Evolutionary conservation across 192 early-diverging fungal species (phyloP).

Genomic region (Umbelopsis vinacea): DNA sequence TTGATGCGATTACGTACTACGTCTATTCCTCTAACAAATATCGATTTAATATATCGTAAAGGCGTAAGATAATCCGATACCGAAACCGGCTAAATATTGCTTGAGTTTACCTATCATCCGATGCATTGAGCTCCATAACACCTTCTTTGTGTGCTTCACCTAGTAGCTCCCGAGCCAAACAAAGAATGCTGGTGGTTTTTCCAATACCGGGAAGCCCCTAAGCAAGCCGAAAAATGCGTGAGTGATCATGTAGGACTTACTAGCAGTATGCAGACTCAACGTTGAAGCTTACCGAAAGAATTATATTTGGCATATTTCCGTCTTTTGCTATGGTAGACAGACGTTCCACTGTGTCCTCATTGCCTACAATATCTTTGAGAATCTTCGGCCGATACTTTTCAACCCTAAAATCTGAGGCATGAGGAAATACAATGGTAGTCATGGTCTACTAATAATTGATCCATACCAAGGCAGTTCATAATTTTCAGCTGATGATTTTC

Average conservation of each 20-base stretch:
- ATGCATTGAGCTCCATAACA: slow-evolving; percentile 97
- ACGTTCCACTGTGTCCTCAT: slow-evolving; percentile 87
- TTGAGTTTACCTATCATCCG: slow-evolving; percentile 83
- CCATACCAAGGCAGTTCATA: slow-evolving; percentile 9
- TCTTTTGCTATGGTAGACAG: slow-evolving; percentile 84
- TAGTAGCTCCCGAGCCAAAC: slow-evolving; percentile 88
- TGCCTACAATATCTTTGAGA: slow-evolving; percentile 93
- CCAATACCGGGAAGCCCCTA: slow-evolving; percentile 95
- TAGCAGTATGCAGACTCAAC: background rate
- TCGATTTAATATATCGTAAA: background rate
- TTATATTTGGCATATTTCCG: slow-evolving; percentile 96
- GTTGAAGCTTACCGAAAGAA: slow-evolving; percentile 69
- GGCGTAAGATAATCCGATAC: background rate
- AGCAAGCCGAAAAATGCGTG: background rate
- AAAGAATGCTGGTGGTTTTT: slow-evolving; percentile 96
- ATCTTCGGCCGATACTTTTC: slow-evolving; percentile 92
- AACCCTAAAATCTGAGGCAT: slow-evolving; percentile 55
- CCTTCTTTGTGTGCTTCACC: slow-evolving; percentile 89
- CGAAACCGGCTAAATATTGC: background rate
- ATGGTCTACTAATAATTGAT: background rate
- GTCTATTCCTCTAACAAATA: slow-evolving; percentile 81
- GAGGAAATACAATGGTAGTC: too few relatives aligned
- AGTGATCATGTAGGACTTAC: background rate
- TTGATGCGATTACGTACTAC: slow-evolving; percentile 97
- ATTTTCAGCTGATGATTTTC: background rate